Percentiles rank a stretch among this genome's conserved stretches.
These are phyloP conservation scores for Aschersonia sp. DNA, from an alignment of 2,329 filamentous ascomycete species.

Conservation along the genomic window DNA sequence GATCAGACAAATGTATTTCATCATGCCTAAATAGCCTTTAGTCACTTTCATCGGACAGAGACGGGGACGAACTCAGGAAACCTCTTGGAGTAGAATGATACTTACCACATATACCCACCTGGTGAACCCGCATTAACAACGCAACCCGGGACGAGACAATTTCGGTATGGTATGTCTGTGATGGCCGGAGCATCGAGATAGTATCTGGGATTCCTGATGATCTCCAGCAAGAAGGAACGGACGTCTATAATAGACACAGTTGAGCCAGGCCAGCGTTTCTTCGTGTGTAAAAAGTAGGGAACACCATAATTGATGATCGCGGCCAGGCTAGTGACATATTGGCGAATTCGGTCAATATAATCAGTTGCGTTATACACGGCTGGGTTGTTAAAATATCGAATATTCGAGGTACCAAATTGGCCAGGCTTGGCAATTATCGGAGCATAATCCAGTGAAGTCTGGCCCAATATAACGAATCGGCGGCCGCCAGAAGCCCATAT, in stretches of 20 bases:
- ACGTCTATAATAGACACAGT: background rate
- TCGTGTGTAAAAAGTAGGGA: background rate
- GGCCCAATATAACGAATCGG: background rate
- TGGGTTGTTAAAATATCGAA: background rate
- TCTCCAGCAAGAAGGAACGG: background rate
- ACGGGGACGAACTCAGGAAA: background rate
- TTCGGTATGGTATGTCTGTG: background rate
- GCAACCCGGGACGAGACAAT: background rate
- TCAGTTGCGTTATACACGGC: background rate
- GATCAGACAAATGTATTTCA: background rate
- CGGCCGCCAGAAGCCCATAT: background rate
- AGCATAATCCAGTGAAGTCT: background rate
- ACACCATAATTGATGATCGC: background rate
- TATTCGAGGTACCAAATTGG: background rate
- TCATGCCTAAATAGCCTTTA: background rate
- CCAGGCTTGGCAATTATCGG: background rate
- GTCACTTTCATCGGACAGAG: background rate
- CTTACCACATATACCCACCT: background rate
- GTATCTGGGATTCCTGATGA: background rate
- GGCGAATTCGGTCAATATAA: background rate
- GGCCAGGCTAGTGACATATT: background rate
- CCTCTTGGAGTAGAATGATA: background rate
- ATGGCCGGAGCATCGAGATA: background rate
- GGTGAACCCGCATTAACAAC: background rate
- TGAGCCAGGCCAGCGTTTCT: background rate